Conservation (phyloP, 2,329 filamentous ascomycete species). For the Emmonsiellopsis sp. region DNA sequence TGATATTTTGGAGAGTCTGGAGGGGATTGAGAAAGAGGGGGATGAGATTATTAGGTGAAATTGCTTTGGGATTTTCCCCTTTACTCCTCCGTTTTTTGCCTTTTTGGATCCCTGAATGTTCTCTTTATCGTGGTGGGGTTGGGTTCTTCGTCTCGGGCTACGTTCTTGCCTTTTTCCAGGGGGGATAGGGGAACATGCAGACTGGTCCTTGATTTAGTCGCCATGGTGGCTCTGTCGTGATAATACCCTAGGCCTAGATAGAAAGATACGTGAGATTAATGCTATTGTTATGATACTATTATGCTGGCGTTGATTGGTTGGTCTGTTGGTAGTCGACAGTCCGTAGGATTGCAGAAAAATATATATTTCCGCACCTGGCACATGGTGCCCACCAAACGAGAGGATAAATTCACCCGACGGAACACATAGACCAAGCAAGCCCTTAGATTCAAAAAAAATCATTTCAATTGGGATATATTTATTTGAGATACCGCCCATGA, state of each 20-base stretch:
- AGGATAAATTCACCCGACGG: too few relatives aligned
- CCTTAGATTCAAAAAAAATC: too few relatives aligned
- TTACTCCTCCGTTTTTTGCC: constrained; percentile 3
- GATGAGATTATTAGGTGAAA: constrained; percentile 55
- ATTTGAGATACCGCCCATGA: too few relatives aligned
- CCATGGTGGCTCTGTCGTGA: neutral
- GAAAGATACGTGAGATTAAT: neutral
- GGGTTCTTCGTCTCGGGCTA: neutral
- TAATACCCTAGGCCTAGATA: neutral
- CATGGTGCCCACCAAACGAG: too few relatives aligned
- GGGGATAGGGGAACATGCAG: too few relatives aligned
- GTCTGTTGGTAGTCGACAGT: neutral
- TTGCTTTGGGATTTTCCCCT: constrained; percentile 1
- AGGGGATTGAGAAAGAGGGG: constrained; percentile 57
- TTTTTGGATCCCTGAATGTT: constrained; percentile 2
- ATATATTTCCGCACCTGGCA: too few relatives aligned
- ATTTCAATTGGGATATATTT: too few relatives aligned
- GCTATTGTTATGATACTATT: neutral
- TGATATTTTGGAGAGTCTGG: constrained; percentile 71
- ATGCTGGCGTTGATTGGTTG: too few relatives aligned
- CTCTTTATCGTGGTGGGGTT: neutral
- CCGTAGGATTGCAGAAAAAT: too few relatives aligned
- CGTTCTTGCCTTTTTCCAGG: too few relatives aligned
- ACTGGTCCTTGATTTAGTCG: neutral
- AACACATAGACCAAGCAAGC: too few relatives aligned